These are phyloP conservation scores for Thelephora aurantiotincta DNA, from an alignment of 768 basidiomycete species.

Conservation along the genomic window DNA sequence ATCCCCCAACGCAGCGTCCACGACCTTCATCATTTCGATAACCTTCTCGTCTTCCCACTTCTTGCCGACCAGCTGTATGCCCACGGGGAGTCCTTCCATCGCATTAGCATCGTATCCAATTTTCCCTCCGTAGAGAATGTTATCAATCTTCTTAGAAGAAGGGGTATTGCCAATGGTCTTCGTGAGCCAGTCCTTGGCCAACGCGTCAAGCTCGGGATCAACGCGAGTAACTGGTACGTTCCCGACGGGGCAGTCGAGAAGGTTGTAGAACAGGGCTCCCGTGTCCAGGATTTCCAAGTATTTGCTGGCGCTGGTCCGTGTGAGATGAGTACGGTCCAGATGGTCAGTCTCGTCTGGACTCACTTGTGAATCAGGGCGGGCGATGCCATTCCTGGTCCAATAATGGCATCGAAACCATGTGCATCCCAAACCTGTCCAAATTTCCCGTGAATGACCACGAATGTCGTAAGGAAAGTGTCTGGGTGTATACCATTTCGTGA, in stretches of 20 bases:
- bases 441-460: conserved; percentile 10
- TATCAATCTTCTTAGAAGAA: conserved; percentile 50
- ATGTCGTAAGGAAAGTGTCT: neutral
- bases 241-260: conserved; percentile 34
- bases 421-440: conserved; percentile 17
- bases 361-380: conserved; percentile 23
- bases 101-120: conserved; percentile 27
- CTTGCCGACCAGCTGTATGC: conserved; percentile 27
- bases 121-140: conserved; percentile 24
- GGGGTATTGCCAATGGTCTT: conserved; percentile 26
- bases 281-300: neutral
- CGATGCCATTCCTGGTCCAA: conserved; percentile 33
- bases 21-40: conserved; percentile 28
- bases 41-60: conserved; percentile 34
- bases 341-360: conserved; percentile 28
- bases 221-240: conserved; percentile 31
- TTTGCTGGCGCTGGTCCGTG: neutral
- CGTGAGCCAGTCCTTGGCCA: conserved; percentile 16
- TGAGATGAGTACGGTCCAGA: conserved; percentile 18
- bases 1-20: conserved; percentile 22
- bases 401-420: conserved; percentile 23
- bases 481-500: conserved; percentile 37
- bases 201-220: conserved; percentile 18
- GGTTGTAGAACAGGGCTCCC: conserved; percentile 56
- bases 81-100: conserved; percentile 32